These are phyloP conservation scores for Trichoderma simmonsii DNA, from an alignment of 2,329 filamentous ascomycete species.

Conservation along the genomic window DNA sequence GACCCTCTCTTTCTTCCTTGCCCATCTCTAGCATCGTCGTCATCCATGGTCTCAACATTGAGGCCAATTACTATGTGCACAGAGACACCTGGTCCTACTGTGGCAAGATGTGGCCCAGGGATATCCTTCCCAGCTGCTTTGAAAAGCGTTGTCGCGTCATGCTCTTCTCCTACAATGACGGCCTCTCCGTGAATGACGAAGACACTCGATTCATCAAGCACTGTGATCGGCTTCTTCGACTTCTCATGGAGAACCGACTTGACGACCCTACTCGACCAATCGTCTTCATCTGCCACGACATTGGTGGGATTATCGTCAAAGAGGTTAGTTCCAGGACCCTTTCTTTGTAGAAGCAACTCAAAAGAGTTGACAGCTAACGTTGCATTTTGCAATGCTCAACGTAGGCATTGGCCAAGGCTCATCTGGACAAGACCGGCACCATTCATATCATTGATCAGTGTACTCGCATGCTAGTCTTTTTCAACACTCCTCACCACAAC, in stretches of 20 bases:
- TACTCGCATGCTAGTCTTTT: slow-evolving; percentile 13
- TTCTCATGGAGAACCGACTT: slow-evolving; percentile 1
- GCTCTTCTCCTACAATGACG: slow-evolving; percentile 17
- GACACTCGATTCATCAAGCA: slow-evolving; percentile 3
- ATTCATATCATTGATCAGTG: neutral
- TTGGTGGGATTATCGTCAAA: slow-evolving; percentile 18
- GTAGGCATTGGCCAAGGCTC: slow-evolving; percentile 9
- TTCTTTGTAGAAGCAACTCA: neutral
- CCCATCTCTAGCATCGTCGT: neutral
- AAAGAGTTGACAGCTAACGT: neutral
- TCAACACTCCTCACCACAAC: slow-evolving; percentile 17
- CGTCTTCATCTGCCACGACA: slow-evolving; percentile 15
- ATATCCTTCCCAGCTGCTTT: slow-evolving; percentile 6
- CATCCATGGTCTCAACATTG: slow-evolving; percentile 17
- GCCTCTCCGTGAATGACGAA: neutral
- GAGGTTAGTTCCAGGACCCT: neutral
- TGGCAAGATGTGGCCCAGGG: slow-evolving; percentile 8
- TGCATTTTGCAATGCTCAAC: neutral
- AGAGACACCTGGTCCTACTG: slow-evolving; percentile 9
- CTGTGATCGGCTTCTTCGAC: neutral
- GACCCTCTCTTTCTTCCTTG: neutral
- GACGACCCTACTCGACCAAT: neutral
- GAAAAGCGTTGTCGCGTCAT: slow-evolving; percentile 6
- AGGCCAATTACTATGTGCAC: neutral
- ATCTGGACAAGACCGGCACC: neutral